Base-by-base conservation (phyloP, 257 asterid species). In the Lycium ferocissimum region DNA sequence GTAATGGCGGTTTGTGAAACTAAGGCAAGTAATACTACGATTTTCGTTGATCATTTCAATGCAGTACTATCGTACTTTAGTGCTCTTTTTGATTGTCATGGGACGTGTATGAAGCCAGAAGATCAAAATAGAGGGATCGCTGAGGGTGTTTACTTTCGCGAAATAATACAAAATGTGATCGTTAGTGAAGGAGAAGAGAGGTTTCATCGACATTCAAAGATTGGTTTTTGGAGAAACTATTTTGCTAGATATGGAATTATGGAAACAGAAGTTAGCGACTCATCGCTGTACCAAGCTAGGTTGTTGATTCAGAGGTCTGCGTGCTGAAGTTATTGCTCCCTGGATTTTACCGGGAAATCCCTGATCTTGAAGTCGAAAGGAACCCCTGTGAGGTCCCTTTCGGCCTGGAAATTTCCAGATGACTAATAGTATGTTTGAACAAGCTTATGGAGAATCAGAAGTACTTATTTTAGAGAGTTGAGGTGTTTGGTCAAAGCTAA, bases 281-380 rank as follows among this genome's bases (percentile, higher is more conserved):
- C 80, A 10, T 85, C 93, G 13, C 56, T 91, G 85, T 80, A 45
- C 79, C 90, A 86, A 63, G 92, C 92, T 54, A 54, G 17, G 4
- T 54, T 54, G 58, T 54, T 54, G 58, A 54, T 54, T 54, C 14
- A 54, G 58, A 54, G 58, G 58, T 54, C 58, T 10, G 15, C 58
- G 4, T 12, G 58, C 4, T 54, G 58, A 17, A 54, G 4, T 10
- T 54, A 10, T 54, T 54, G 58, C 69, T 88, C 83, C 1, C 53
- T 91, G 62, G 85, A 65, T 6, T 85, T 84, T 88, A 65, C 87
- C 40, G 91, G 91, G 62, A 88, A 88, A 80, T 82, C 87, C 43
- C 43, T 92, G 87, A 71, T 86, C 20, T 2, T 89, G 22, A 89
- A 90, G 3, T 92, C 93, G 93, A 91, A 85, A 13, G 93, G 87